Evolutionary conservation across 805 yeast genomes (phyloP).

Genomic region (Kurtzmaniella fragi): DNA sequence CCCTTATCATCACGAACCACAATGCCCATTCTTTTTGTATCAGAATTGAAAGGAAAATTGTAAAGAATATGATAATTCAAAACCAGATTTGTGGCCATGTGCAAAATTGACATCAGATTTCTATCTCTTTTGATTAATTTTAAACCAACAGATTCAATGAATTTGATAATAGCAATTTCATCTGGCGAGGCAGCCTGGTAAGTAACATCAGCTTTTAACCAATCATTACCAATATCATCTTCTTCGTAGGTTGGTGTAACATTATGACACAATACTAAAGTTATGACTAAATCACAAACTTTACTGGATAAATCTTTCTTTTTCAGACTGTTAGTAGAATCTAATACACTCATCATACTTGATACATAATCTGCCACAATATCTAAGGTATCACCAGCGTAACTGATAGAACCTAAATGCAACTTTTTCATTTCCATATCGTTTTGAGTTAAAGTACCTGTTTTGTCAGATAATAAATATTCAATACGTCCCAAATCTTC

Average conservation of each 20-base stretch:
- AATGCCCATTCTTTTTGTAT: conserved; percentile 94
- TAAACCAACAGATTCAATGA: conserved; percentile 82
- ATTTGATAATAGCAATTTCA: conserved; percentile 93
- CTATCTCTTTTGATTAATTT: conserved; percentile 81
- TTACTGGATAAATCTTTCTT: conserved; percentile 64
- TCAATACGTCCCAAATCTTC: conserved; percentile 97
- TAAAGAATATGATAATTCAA: conserved; percentile 66
- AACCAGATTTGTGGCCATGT: conserved; percentile 48
- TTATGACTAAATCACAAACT: conserved; percentile 74
- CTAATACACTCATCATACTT: conserved; percentile 8
- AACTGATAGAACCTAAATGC: conserved; percentile 89
- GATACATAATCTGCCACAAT: conserved; percentile 67
- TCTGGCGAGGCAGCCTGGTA: conserved; percentile 99
- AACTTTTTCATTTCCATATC: conserved; percentile 95
- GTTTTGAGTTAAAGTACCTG: conserved; percentile 96
- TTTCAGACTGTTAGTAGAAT: conserved; percentile 26
- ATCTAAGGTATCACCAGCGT: conserved; percentile 89
- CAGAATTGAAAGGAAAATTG: conserved; percentile 92
- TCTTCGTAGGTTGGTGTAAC: conserved; percentile 82
- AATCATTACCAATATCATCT: conserved; percentile 50
- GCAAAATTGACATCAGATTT: conserved; percentile 61
- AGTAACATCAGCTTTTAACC: conserved; percentile 36
- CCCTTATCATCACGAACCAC: conserved; percentile 62
- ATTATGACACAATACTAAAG: conserved; percentile 92
- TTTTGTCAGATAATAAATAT: conserved; percentile 86